Evolutionary conservation across 208 protist species (phyloP).

Genomic region (Porcisia deanei): DNA sequence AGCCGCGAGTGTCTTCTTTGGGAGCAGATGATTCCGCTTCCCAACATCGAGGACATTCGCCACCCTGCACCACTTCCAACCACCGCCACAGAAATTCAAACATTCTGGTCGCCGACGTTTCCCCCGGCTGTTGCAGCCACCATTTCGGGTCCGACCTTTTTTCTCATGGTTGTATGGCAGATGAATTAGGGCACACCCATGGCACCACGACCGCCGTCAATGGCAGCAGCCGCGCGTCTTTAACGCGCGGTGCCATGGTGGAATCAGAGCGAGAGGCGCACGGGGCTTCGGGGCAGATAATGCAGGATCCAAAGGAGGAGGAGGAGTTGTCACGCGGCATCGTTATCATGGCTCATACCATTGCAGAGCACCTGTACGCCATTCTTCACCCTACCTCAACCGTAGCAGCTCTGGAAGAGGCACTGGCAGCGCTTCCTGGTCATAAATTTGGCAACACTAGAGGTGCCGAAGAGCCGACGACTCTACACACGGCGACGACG

Average conservation of each 20-base stretch:
- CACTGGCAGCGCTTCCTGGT: background rate
- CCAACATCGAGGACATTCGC: background rate
- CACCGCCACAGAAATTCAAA: conserved; percentile 6
- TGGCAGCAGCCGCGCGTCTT: background rate
- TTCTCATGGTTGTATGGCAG: conserved; percentile 4
- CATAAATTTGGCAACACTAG: background rate
- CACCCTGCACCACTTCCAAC: background rate
- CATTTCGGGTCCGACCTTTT: conserved; percentile 2
- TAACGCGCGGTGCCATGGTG: background rate
- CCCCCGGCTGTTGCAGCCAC: conserved; percentile 1
- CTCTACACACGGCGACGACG: background rate
- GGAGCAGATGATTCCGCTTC: background rate
- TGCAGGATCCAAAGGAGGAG: conserved; percentile 2
- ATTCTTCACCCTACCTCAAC: conserved; percentile 20
- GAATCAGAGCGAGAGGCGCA: conserved; percentile 11
- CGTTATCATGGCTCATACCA: conserved; percentile 17
- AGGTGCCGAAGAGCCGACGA: background rate
- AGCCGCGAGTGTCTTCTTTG: background rate
- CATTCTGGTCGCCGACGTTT: conserved; percentile 15
- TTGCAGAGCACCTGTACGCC: conserved; percentile 21
- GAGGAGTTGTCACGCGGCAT: conserved; percentile 20
- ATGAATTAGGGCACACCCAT: conserved; percentile 6
- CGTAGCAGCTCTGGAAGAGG: conserved; percentile 15
- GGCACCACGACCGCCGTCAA: background rate
- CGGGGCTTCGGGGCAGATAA: background rate